Base-by-base conservation (phyloP, 1,284 basidiomycete species). In the Fomitopsis schrenkii region DNA sequence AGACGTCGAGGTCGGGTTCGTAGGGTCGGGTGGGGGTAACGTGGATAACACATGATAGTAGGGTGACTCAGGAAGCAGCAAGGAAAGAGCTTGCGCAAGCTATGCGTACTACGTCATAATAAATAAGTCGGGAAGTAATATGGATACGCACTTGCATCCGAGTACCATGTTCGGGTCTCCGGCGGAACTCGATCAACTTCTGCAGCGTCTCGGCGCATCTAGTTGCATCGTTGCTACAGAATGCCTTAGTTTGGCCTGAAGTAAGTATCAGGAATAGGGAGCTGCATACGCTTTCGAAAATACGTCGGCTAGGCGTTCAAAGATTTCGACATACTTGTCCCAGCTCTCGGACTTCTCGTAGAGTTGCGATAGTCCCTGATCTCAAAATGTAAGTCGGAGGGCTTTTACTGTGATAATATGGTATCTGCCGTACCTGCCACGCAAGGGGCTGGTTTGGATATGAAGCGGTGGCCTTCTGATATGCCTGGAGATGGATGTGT, bases 161-260 rank as follows among this genome's bases (percentile, higher is more conserved):
- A 3, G 83, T 83, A 0, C 91, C 91, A 62, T 86, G 80, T 54
- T 84, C 77, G 17, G 64, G 46, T 28, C 64, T 54, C 3, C 86
- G 79, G 30, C 85, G 82, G 2, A 88, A 70, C 2, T 86, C 81
- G n/a, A 97, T 75, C 42, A 93, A 77, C 66, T 88, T 91, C 71
- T 95, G 91, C 46, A 97, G 72, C 0, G 81, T 78, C 68, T 94
- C 91, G 0, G 91, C 93, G 66, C 89, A 92, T 74, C 93, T 96
- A 8, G 79, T 79, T 0, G 83, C 84, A 71, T 98, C 94, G 38
- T 85, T 78, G 5, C 94, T 52, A 57, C 12, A 55, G 5, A 35
- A 22, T 5, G 12, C 28, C 12, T 26, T 53, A 48, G 52, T 53
- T 40, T 41, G n/a, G 55, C 9, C 19, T 46, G 22, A 35, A n/a